Percentiles rank a stretch among this genome's conserved stretches.
These are phyloP conservation scores for Lablab purpureus DNA, from an alignment of 306 rosid genomes.

Conservation along the genomic window DNA sequence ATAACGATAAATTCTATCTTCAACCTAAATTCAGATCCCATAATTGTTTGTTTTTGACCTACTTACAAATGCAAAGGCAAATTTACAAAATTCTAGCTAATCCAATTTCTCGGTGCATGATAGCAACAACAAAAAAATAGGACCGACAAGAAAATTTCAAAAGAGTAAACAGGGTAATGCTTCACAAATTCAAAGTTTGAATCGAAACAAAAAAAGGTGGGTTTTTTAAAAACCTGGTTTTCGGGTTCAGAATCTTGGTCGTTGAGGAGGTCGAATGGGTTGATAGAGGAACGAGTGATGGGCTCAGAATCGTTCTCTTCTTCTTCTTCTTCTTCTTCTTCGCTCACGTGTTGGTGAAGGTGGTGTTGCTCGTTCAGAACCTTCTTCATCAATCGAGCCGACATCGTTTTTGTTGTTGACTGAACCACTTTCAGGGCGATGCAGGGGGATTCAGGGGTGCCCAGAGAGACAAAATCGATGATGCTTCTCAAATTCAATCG, in stretches of 20 bases:
- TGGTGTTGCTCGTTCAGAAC: slow-evolving; percentile 65
- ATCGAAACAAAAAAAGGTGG: not conserved
- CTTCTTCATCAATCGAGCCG: slow-evolving; percentile 80
- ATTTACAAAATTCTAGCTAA: slow-evolving; percentile 31
- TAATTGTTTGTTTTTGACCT: slow-evolving; percentile 11
- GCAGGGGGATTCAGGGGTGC: not conserved
- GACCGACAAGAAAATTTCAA: slow-evolving; percentile 29
- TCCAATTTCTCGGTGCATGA: not conserved
- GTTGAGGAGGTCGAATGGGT: slow-evolving; percentile 85
- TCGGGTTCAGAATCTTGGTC: slow-evolving; percentile 58
- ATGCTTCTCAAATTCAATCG: slow-evolving; percentile 24
- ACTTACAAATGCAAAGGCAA: slow-evolving; percentile 17
- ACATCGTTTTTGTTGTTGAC: slow-evolving; percentile 55
- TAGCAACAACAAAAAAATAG: not conserved
- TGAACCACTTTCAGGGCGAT: slow-evolving; percentile 3
- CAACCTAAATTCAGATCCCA: slow-evolving; percentile 14
- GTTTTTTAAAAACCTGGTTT: slow-evolving; percentile 60
- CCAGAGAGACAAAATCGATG: not conserved
- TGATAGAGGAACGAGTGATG: slow-evolving; percentile 58
- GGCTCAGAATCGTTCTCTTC: slow-evolving; percentile 45
- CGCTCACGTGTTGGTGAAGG: slow-evolving; percentile 44
- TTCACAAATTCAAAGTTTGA: slow-evolving; percentile 8
- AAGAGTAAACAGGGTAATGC: slow-evolving; percentile 6
- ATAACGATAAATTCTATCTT: not conserved
- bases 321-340: slow-evolving; percentile 41